phyloP scores from a whole-genome alignment of 768 basidiomycete genomes.

The Plicaturopsis crispa region DNA sequence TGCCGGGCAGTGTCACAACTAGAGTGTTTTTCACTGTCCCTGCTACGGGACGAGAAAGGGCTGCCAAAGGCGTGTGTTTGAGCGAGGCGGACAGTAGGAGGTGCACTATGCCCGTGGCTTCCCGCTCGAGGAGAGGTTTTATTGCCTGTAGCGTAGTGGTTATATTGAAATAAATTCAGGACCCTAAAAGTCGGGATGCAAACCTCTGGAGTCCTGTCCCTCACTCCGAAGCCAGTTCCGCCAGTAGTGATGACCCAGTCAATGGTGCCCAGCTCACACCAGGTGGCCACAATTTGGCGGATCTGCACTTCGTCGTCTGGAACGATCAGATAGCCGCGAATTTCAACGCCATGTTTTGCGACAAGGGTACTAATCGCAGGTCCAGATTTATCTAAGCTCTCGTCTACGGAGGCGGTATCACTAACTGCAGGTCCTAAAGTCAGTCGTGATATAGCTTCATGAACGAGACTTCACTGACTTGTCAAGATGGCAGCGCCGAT shows the following conservation, averaged over 20 bases:
- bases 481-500: constrained; percentile 19
- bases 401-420: constrained; percentile 53
- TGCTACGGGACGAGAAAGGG: constrained; percentile 77
- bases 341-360: constrained; percentile 25
- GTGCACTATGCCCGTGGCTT: constrained; percentile 68
- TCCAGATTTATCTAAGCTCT: constrained; percentile 55
- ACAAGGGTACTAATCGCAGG: constrained; percentile 52
- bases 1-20: constrained; percentile 78
- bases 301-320: constrained; percentile 60
- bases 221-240: constrained; percentile 78
- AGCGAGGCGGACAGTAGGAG: constrained; percentile 64
- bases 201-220: constrained; percentile 87
- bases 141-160: constrained; percentile 39
- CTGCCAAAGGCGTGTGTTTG: constrained; percentile 69
- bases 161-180: not conserved
- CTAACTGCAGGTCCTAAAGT: constrained; percentile 43
- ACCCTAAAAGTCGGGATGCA: constrained; percentile 1
- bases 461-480: constrained; percentile 10
- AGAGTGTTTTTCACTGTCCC: constrained; percentile 63
- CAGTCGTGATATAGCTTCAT: constrained; percentile 4
- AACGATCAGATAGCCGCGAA: constrained; percentile 38
- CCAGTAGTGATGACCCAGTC: constrained; percentile 81
- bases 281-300: constrained; percentile 34
- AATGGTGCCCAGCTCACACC: constrained; percentile 36
- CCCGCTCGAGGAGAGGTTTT: constrained; percentile 53